Evolutionary conservation across 495 filamentous ascomycete genomes (phyloP), one percentile per base, ranked within the genome.

Genomic region (Xylaria venustula): DNA sequence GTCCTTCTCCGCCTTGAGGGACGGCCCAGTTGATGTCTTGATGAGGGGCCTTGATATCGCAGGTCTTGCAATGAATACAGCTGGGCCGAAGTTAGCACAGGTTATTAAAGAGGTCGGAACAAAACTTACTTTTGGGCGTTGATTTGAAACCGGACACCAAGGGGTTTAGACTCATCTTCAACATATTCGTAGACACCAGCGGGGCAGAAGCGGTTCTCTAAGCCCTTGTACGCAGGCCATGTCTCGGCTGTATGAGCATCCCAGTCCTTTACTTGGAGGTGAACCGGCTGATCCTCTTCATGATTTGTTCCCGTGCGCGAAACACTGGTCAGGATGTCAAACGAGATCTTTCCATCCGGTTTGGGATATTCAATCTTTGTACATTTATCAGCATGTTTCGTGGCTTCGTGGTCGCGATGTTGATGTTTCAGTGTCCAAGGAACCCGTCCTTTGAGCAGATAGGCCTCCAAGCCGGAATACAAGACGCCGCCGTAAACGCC

Each of bases 61-160:
- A 99, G 3, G 94, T 98, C 84, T 99, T 99, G 81, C 94, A 99
- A 75, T 99, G 94, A 57, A 99, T 94, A 73, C 94, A 99, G 74
- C 93, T 95, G 30, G 22, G 26, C 22, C 20, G 14, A 45, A 26
- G 58, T 69, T 42, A 67, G 62, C n/a, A 36, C 28, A 26, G 23
- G 15, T 34, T 53, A 34, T 11, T 9, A 53, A 11, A 51, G 37
- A 26, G 41, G 44, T 49, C 44, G 23, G 34, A 14, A 22, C 19
- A 57, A 42, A 41, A 87, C 91, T 83, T 81, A 95, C 91, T 98
- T 97, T 71, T 98, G 95, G 25, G 92, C 81, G 72, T 98, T 98
- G 65, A 99, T 98, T 78, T 97, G 92, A 78, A 99, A 99, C 62
- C 91, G 80, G 56, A 98, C 91, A 0, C 94, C 94, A 55, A 89